A percentile compares a stretch with the other conserved stretches of the same genome.
These are phyloP conservation scores for Perilla frutescens DNA, from an alignment of 257 asterid genomes.

Conservation along the genomic window DNA sequence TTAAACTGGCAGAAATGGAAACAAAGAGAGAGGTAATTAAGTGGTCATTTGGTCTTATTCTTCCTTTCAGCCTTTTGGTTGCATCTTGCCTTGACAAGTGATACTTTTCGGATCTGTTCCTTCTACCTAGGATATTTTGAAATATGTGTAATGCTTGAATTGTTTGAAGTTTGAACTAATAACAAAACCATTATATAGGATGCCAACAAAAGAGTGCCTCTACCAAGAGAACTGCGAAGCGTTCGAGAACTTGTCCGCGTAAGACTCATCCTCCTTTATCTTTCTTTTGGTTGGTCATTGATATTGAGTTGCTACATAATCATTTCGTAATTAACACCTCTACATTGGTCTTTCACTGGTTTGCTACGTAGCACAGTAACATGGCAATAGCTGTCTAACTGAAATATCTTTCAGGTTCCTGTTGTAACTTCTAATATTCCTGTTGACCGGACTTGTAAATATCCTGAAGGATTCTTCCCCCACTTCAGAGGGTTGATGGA, in stretches of 20 bases:
- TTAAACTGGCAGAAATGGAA: conserved; percentile 96
- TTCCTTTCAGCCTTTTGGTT: conserved; percentile 23
- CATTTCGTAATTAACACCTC: conserved; percentile 20
- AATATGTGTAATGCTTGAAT: neutral
- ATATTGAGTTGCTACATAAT: neutral
- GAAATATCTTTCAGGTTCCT: conserved; percentile 75
- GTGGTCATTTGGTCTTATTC: conserved; percentile 32
- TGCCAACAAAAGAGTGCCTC: conserved; percentile 75
- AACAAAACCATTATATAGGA: conserved; percentile 58
- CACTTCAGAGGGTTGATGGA: conserved; percentile 91
- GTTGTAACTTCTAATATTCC: conserved; percentile 89
- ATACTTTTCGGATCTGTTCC: conserved; percentile 20
- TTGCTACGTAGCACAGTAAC: conserved; percentile 22
- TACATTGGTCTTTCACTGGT: conserved; percentile 20
- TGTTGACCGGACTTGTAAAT: conserved; percentile 86
- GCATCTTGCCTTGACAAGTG: conserved; percentile 22
- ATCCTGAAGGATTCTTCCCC: conserved; percentile 85
- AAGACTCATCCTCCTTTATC: conserved; percentile 47
- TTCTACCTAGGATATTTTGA: conserved; percentile 23
- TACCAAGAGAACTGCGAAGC: conserved; percentile 94
- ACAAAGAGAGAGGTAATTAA: conserved; percentile 82
- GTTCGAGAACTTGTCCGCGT: conserved; percentile 89
- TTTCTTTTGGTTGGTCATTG: conserved; percentile 30
- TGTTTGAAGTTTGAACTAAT: conserved; percentile 28
- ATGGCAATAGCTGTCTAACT: conserved; percentile 28